Evolutionary conservation across 148 eudicot genomes (phyloP), one percentile per base, ranked within the genome.

Genomic region (Nyssa sinensis): DNA sequence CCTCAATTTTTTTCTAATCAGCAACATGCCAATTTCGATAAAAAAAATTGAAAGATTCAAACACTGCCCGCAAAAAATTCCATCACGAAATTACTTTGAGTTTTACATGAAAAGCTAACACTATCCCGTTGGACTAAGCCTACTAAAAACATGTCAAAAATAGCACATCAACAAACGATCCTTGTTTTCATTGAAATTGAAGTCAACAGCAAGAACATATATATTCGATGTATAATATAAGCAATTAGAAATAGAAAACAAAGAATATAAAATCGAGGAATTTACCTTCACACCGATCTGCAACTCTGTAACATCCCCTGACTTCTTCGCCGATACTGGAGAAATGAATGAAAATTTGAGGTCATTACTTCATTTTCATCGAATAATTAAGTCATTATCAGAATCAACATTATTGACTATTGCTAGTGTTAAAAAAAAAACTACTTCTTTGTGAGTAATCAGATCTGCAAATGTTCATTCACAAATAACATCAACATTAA

Each of bases 261-360:
- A 23, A 55, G 21, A 55, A 41, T 8, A 17, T 14, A 12, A 72
- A 32, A 27, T 16, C 17, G 51, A 17, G 44, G 62, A 23, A 41
- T 32, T 44, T 77, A 95, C 99, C 99, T 96, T 96, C 27, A 96
- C 98, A 71, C 98, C 99, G 89, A 96, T 96, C 91, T 90, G 98
- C 74, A 96, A 59, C 77, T 88, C 92, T 28, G 84, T 89, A 7
- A 95, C 98, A 84, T 93, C 99, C 25, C 70, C 80, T 0, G 97
- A 83, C 49, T 88, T 90, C 81, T 89, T 89, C 2, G 97, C 97
- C 66, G 60, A 90, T 76, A 77, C 90, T 83, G 80, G 21, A 74
- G 44, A 49, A 55, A 55, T 0, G 0, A 31, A 53, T 33, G n/a
- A 12, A 19, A 65, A 62, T 24, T 39, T n/a, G n/a, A 23, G 25